Conservation (phyloP, 2,329 filamentous ascomycete genomes). For the Claviceps africana region DNA sequence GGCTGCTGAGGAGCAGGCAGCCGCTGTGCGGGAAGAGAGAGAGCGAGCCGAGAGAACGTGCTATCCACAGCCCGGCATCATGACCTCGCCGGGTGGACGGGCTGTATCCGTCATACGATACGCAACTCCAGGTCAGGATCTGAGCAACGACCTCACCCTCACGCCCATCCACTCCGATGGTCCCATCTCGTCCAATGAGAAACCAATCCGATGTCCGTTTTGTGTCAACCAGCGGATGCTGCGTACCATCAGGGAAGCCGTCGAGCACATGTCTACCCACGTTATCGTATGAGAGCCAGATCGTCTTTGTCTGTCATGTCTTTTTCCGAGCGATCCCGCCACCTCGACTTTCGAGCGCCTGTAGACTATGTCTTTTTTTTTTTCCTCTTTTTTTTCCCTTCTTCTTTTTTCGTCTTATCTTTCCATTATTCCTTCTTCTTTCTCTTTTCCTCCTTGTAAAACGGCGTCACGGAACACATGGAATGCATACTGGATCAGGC, state of each 20-base stretch:
- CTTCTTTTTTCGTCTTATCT: too few relatives aligned
- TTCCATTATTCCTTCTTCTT: too few relatives aligned
- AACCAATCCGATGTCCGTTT: slow-evolving; percentile 43
- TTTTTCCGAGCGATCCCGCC: background rate
- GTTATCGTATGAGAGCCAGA: slow-evolving; percentile 34
- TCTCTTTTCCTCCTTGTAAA: background rate
- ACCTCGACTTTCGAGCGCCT: background rate
- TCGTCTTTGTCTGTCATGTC: background rate
- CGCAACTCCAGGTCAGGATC: slow-evolving; percentile 21
- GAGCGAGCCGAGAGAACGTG: slow-evolving; percentile 31
- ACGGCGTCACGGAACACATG: background rate
- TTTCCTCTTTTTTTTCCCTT: background rate
- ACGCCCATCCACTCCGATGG: slow-evolving; percentile 40
- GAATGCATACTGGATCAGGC: too few relatives aligned
- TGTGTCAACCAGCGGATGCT: slow-evolving; percentile 49
- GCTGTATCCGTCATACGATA: slow-evolving; percentile 20
- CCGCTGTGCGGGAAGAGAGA: slow-evolving; percentile 37
- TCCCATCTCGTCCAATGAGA: slow-evolving; percentile 30
- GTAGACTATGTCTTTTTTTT: background rate
- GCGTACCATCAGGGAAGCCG: slow-evolving; percentile 45
- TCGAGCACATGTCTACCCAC: slow-evolving; percentile 48
- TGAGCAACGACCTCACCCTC: slow-evolving; percentile 31
- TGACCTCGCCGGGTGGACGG: slow-evolving; percentile 18
- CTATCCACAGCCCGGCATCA: slow-evolving; percentile 16
- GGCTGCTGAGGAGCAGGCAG: slow-evolving; percentile 42